phyloP scores from a whole-genome alignment of 176 grass and related monocot species.

The Juncus effusus region DNA sequence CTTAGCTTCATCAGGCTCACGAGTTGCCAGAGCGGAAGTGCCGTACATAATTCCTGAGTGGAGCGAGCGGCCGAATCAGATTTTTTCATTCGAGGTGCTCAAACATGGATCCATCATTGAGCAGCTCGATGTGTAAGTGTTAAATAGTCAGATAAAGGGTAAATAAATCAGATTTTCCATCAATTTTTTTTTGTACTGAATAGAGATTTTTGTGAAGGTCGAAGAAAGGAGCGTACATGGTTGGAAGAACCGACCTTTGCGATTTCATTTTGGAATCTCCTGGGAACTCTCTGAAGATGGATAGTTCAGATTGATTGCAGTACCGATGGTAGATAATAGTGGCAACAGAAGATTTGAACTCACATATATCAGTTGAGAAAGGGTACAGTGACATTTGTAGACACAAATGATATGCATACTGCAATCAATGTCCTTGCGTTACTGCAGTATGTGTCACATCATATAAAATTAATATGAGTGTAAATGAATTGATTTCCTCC shows the following conservation, averaged over 20 bases:
- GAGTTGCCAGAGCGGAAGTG: constrained; percentile 20
- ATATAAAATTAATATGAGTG: too few species aligned
- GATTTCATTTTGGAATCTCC: constrained; percentile 92
- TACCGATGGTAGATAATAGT: too few species aligned
- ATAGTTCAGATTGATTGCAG: too few species aligned
- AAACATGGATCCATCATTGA: constrained; percentile 78
- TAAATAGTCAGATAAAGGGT: neutral
- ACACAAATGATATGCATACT: too few species aligned
- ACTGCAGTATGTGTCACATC: too few species aligned
- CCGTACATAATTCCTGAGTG: constrained; percentile 77
- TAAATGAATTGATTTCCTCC: too few species aligned
- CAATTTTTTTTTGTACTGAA: neutral
- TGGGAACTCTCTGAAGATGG: too few species aligned
- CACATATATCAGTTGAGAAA: too few species aligned
- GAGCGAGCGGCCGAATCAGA: constrained; percentile 56
- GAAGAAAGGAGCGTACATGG: constrained; percentile 92
- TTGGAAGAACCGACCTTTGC: constrained; percentile 76
- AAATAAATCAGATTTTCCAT: too few species aligned
- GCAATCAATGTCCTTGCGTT: too few species aligned
- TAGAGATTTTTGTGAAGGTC: constrained; percentile 45
- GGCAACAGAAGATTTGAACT: too few species aligned
- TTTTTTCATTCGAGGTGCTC: constrained; percentile 91
- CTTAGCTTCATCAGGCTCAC: neutral
- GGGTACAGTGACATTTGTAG: too few species aligned
- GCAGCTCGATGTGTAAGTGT: constrained; percentile 73